These are phyloP conservation scores for Parmales sp. DNA, from an alignment of 108 stramenopile genomes.

Conservation along the genomic window DNA sequence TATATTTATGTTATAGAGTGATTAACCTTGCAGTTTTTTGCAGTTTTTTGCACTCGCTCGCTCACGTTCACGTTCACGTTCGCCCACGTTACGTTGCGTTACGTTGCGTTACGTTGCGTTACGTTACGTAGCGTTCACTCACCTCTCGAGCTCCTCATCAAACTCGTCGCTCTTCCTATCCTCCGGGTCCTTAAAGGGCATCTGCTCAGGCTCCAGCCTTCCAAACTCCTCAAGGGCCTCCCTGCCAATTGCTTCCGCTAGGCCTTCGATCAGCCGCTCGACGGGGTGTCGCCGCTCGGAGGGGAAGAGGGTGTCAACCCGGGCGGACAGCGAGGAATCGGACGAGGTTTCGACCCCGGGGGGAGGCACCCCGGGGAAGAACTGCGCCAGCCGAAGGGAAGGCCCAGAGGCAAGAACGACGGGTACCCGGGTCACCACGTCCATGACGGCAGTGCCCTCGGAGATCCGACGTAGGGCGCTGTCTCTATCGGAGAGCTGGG, in stretches of 20 bases:
- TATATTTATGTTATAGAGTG: no score
- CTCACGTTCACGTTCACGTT: no score
- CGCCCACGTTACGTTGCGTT: no score
- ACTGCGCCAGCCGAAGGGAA: constrained; percentile 65
- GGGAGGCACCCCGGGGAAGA: constrained; percentile 66
- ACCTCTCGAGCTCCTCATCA: no score
- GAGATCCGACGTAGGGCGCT: constrained; percentile 57
- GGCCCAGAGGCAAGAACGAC: constrained; percentile 54
- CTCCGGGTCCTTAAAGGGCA: constrained; percentile 49
- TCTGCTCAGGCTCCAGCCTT: constrained; percentile 43
- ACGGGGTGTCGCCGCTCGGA: constrained; percentile 47
- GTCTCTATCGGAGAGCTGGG: constrained; percentile 65
- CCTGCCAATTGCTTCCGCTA: constrained; percentile 32
- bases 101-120: no score
- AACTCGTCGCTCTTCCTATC: no score
- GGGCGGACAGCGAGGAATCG: constrained; percentile 42
- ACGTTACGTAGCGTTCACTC: no score
- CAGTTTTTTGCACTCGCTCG: no score
- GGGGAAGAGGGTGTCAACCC: constrained; percentile 52
- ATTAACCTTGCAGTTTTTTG: no score
- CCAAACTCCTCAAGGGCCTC: constrained; percentile 31
- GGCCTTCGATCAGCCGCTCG: constrained; percentile 43
- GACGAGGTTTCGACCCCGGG: constrained; percentile 46
- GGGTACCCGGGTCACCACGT: constrained; percentile 67
- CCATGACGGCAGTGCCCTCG: constrained; percentile 68